Percentiles rank a stretch among this genome's conserved stretches.
Conservation (phyloP, 352 stramenopile genomes). For the Globisporangium irregulare region DNA sequence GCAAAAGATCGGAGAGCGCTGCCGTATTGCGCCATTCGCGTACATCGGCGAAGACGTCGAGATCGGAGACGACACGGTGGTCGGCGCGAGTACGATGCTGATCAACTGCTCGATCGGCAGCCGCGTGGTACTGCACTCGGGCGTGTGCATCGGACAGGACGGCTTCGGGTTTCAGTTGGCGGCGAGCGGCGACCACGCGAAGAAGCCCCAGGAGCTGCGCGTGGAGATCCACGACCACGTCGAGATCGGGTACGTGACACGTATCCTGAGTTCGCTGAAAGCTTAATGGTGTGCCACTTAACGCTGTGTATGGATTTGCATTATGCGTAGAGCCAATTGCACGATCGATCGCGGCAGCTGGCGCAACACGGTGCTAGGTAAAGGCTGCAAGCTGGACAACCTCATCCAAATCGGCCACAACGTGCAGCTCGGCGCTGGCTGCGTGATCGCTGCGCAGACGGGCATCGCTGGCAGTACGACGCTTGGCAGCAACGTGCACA, state of each 20-base stretch:
- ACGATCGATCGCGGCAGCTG: slow-evolving; percentile 84
- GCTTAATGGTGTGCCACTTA: no score
- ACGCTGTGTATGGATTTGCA: no score
- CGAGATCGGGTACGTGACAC: slow-evolving; percentile 64
- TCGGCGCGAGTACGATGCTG: slow-evolving; percentile 59
- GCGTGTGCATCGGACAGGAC: slow-evolving; percentile 72
- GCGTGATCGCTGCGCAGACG: slow-evolving; percentile 76
- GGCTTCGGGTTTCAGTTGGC: slow-evolving; percentile 82
- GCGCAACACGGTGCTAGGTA: slow-evolving; percentile 73
- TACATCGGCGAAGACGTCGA: slow-evolving; percentile 56
- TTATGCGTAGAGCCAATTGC: slow-evolving; percentile 43
- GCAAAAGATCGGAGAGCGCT: slow-evolving; percentile 56
- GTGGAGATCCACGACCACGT: slow-evolving; percentile 81
- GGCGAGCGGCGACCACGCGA: slow-evolving; percentile 51
- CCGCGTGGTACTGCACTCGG: slow-evolving; percentile 69
- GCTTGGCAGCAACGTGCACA: slow-evolving; percentile 66
- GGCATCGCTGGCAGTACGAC: slow-evolving; percentile 84
- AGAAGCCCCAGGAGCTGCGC: slow-evolving; percentile 77
- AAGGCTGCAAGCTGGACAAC: slow-evolving; percentile 83
- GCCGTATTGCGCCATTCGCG: slow-evolving; percentile 52
- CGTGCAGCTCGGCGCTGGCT: slow-evolving; percentile 66
- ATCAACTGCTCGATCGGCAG: slow-evolving; percentile 65
- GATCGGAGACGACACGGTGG: slow-evolving; percentile 44
- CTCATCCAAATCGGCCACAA: slow-evolving; percentile 88
- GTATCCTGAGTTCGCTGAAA: background rate